A percentile compares a stretch with the other conserved stretches of the same genome.
Evolutionary conservation across 2,329 filamentous ascomycete genomes (phyloP).

Genomic region (Diaporthe australafricana): DNA sequence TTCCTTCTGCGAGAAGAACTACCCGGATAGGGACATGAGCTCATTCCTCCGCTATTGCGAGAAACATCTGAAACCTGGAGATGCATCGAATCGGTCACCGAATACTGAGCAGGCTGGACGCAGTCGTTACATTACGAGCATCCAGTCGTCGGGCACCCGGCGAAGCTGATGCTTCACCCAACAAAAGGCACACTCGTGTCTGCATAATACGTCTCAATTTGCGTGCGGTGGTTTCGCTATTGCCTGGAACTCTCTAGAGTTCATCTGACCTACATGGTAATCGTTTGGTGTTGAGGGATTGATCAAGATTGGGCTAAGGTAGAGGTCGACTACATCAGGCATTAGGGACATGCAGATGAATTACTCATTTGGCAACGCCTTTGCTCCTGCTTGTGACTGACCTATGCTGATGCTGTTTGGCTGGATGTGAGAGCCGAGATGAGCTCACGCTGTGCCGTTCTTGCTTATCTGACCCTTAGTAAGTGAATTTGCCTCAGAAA

Average conservation of each 20-base stretch:
- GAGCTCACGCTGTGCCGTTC: not conserved
- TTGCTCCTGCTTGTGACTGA: conserved; percentile 34
- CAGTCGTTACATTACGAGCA: not conserved
- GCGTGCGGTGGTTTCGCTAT: not conserved
- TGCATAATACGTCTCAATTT: not conserved
- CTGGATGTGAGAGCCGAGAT: not conserved
- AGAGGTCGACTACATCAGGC: conserved; percentile 27
- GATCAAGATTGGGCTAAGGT: conserved; percentile 5
- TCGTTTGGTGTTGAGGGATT: not conserved
- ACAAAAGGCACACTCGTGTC: no score
- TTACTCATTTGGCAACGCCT: conserved; percentile 31
- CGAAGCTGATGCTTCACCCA: not conserved
- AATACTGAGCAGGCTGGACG: not conserved
- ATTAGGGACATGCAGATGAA: conserved; percentile 37
- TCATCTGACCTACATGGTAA: not conserved
- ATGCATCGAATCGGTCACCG: not conserved
- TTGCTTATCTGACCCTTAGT: not conserved
- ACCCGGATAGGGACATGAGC: no score
- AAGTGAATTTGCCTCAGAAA: not conserved
- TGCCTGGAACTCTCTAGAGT: not conserved
- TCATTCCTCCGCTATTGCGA: no score
- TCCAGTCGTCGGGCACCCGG: not conserved
- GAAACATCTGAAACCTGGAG: no score
- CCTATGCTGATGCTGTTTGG: conserved; percentile 18
- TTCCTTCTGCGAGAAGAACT: no score